Evolutionary conservation across 2,329 filamentous ascomycete genomes (phyloP), one percentile per base, ranked within the genome.

Genomic region (Cladobotryum protrusum): DNA sequence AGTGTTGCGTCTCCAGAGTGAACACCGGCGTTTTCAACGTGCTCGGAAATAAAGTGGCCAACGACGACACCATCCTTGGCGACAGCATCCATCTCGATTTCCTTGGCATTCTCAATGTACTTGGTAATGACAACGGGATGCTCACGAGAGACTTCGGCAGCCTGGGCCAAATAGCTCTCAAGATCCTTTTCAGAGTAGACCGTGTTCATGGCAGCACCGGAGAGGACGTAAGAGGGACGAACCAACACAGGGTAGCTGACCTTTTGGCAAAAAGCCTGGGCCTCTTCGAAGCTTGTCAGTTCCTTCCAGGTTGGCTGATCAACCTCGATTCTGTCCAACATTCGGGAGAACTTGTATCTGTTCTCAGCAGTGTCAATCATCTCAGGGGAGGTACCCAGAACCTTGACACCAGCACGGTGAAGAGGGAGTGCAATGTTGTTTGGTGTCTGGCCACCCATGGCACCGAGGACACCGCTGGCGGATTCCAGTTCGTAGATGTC

Each of bases 341-440:
- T 96, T 63, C 93, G 89, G 40, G 90, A 96, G 76, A 97, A 97
- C 76, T 97, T 97, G 79, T 95, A 97, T 52, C 93, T 80, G 69
- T 99, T 97, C 75, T 99, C 93, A 1, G 93, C 93, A 34, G 82
- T 89, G 67, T 99, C 93, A 63, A 99, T 97, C 92, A 97, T 97
- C 69, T 99, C 93, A 9, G 93, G 93, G 0, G 92, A 96, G 2
- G 93, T 99, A 59, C 93, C 93, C 4, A 97, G 77, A 34, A 97
- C 85, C 73, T 92, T 95, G 64, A 96, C 88, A 54, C 95, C 93
- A 45, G 90, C 79, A 56, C 92, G 86, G 67, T 91, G 85, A 17
- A 99, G 79, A 3, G 89, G 87, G 45, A 97, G 77, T 2, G 93
- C 90, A 61, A 99, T 96, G 75, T 97, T 97, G 78, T 97, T 97